phyloP scores from a whole-genome alignment of 2,329 filamentous ascomycete species.

The Colletotrichum simmondsii region DNA sequence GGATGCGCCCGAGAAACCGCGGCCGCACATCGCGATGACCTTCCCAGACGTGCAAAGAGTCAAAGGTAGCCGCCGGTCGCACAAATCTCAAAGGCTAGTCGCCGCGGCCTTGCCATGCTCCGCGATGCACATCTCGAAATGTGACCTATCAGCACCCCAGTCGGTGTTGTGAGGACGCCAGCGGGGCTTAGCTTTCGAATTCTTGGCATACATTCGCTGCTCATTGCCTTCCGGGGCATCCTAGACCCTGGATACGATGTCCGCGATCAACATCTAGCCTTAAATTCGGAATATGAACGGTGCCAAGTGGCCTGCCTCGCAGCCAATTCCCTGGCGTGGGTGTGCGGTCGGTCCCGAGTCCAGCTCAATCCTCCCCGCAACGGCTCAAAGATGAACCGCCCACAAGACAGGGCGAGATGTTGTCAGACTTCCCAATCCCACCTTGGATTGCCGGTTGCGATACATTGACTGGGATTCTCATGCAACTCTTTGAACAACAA shows the following conservation, averaged over 20 bases:
- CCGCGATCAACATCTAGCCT: not conserved
- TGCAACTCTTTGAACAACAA: not conserved
- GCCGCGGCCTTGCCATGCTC: conserved; percentile 6
- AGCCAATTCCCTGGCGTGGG: conserved; percentile 2
- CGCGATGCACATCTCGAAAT: not conserved
- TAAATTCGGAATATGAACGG: conserved; percentile 1
- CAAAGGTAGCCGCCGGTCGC: conserved; percentile 14
- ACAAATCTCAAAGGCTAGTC: conserved; percentile 5
- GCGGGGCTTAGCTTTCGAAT: conserved; percentile 6
- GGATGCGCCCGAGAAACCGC: conserved; percentile 22
- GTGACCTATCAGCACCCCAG: conserved; percentile 6
- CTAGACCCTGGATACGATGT: not conserved
- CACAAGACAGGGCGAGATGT: not conserved
- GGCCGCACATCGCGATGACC: conserved; percentile 7
- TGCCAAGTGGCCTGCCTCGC: conserved; percentile 23
- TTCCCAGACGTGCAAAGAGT: conserved; percentile 1
- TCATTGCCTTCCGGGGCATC: not conserved
- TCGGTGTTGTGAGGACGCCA: not conserved
- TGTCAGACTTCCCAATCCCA: not conserved
- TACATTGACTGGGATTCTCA: not conserved
- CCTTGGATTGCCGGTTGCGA: not conserved
- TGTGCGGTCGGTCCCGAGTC: conserved; percentile 29
- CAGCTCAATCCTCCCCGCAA: conserved; percentile 7
- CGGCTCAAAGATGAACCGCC: conserved; percentile 15
- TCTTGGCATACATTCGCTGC: conserved; percentile 12